These are phyloP conservation scores for Talaromyces nanjingensis DNA, from an alignment of 495 filamentous ascomycete genomes.

Conservation along the genomic window DNA sequence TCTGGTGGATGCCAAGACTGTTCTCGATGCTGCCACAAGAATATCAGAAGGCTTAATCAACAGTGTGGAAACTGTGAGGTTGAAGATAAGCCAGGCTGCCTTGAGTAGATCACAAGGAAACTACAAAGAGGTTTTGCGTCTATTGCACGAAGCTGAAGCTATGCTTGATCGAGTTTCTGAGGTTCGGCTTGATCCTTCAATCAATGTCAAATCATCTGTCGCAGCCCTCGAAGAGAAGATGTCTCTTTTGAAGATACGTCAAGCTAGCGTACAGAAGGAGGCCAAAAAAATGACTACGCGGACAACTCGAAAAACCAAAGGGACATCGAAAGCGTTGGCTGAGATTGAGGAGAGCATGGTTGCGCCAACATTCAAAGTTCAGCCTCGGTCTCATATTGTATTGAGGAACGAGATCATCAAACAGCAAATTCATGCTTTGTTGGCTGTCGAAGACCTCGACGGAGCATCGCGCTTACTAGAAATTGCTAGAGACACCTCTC, in stretches of 20 bases:
- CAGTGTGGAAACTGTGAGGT: conserved; percentile 38
- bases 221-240: conserved; percentile 31
- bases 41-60: conserved; percentile 30
- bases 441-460: conserved; percentile 32
- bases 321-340: conserved; percentile 16
- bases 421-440: conserved; percentile 50
- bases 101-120: conserved; percentile 31
- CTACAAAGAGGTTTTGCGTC: conserved; percentile 43
- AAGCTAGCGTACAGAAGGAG: conserved; percentile 13
- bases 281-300: conserved; percentile 21
- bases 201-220: neutral
- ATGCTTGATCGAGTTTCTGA: conserved; percentile 16
- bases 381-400: conserved; percentile 38
- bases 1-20: conserved; percentile 51
- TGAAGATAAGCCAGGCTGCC: conserved; percentile 39
- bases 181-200: neutral
- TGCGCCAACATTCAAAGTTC: conserved; percentile 14
- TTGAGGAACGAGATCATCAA: conserved; percentile 57
- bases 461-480: conserved; percentile 25
- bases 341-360: neutral
- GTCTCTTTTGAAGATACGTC: conserved; percentile 29
- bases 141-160: conserved; percentile 37
- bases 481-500: conserved; percentile 28
- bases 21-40: conserved; percentile 45
- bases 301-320: conserved; percentile 31